These are phyloP conservation scores for Phellinidium pouzarii DNA, from an alignment of 1,284 basidiomycete genomes.

Conservation along the genomic window DNA sequence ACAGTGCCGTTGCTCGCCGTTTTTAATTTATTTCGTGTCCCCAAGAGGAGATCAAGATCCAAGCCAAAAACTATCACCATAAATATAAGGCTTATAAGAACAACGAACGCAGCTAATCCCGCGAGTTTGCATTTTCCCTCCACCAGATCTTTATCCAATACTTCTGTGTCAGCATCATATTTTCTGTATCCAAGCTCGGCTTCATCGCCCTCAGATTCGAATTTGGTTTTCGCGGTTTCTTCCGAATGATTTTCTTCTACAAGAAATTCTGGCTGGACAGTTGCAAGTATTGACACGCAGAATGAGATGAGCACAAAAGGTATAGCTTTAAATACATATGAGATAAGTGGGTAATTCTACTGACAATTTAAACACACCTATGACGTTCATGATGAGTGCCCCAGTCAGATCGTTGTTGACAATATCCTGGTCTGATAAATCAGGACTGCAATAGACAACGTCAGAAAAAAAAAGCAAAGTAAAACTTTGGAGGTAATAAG, in stretches of 20 bases:
- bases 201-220: not conserved
- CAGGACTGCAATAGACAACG: too few species aligned
- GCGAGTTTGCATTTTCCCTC: not conserved
- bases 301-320: not conserved
- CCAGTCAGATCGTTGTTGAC: not conserved
- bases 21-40: not conserved
- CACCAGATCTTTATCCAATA: not conserved
- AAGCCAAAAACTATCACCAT: conserved; percentile 1
- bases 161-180: not conserved
- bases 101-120: not conserved
- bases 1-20: conserved; percentile 1
- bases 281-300: not conserved
- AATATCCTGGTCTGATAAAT: not conserved
- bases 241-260: not conserved
- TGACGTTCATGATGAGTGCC: conserved; percentile 2
- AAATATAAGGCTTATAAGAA: conserved; percentile 1
- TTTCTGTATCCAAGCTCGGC: not conserved
- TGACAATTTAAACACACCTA: not conserved
- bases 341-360: not conserved
- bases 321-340: not conserved
- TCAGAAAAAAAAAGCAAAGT: too few species aligned
- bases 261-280: not conserved
- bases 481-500: not conserved
- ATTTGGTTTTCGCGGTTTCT: not conserved
- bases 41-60: not conserved